These are phyloP conservation scores for Fragilaria crotonensis DNA, from an alignment of 108 stramenopile genomes.

Conservation along the genomic window DNA sequence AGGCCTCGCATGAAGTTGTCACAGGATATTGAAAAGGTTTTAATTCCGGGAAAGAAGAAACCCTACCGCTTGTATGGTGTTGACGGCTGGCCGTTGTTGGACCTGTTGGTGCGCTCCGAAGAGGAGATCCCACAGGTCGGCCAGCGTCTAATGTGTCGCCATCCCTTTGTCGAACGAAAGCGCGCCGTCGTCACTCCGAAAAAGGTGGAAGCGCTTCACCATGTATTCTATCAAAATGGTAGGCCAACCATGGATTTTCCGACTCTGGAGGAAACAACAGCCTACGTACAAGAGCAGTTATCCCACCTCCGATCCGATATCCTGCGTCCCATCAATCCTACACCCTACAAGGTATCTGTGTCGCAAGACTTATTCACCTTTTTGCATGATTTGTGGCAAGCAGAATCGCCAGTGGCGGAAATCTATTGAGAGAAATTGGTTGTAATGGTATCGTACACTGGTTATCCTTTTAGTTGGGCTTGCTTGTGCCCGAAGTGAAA, in stretches of 20 bases:
- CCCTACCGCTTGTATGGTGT: conserved; percentile 86
- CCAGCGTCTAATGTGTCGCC: conserved; percentile 66
- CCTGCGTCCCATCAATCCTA: conserved; percentile 81
- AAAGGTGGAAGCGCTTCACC: conserved; percentile 65
- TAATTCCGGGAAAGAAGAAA: conserved; percentile 77
- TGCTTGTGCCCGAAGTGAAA: no score
- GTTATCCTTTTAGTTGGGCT: no score
- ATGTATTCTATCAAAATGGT: conserved; percentile 78
- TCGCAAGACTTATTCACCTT: conserved; percentile 66
- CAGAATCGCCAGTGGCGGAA: conserved; percentile 28
- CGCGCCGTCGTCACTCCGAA: conserved; percentile 77
- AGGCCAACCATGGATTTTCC: conserved; percentile 6
- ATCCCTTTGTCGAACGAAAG: conserved; percentile 86
- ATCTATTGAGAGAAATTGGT: conserved; percentile 2
- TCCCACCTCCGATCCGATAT: conserved; percentile 64
- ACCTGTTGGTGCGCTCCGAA: conserved; percentile 64
- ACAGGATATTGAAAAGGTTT: conserved; percentile 83
- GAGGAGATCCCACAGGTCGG: conserved; percentile 57
- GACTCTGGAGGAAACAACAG: conserved; percentile 27
- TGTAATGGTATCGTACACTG: no score
- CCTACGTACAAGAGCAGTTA: conserved; percentile 50
- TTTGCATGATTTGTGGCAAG: conserved; percentile 88
- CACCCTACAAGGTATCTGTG: conserved; percentile 82
- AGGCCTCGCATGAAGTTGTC: conserved; percentile 91
- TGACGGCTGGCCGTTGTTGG: conserved; percentile 70